These are phyloP conservation scores for Candida sanyaensis DNA, from an alignment of 1,139 yeast genomes.

Conservation along the genomic window DNA sequence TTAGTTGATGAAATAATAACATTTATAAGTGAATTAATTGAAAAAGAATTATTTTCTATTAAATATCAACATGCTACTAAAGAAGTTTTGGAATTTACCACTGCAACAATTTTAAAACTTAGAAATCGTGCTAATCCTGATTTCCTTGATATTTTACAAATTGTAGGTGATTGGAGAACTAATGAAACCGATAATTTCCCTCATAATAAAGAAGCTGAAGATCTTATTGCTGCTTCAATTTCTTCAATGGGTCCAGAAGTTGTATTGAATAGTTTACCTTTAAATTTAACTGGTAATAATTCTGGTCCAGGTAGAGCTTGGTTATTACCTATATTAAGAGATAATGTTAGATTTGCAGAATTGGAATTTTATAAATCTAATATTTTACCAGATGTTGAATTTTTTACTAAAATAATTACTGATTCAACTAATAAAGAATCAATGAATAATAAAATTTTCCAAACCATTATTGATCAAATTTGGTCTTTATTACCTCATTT, in stretches of 20 bases:
- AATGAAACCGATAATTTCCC: constrained; percentile 69
- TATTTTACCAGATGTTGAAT: constrained; percentile 67
- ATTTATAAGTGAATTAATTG: constrained; percentile 50
- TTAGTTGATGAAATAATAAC: constrained; percentile 54
- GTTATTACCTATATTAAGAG: constrained; percentile 91
- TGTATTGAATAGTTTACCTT: constrained; percentile 72
- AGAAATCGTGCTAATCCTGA: constrained; percentile 74
- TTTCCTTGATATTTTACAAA: constrained; percentile 62
- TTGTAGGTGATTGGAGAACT: constrained; percentile 86
- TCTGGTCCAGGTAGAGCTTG: constrained; percentile 82
- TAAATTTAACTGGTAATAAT: constrained; percentile 54
- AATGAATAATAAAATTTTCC: constrained; percentile 70
- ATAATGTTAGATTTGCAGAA: constrained; percentile 72
- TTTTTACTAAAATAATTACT: constrained; percentile 52
- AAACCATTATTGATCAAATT: constrained; percentile 84
- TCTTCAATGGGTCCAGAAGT: constrained; percentile 83
- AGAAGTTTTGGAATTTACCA: constrained; percentile 69
- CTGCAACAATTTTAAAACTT: constrained; percentile 65
- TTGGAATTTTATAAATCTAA: constrained; percentile 62
- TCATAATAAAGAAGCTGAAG: constrained; percentile 76
- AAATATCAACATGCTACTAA: constrained; percentile 77
- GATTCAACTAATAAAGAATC: constrained; percentile 52
- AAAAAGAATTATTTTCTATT: constrained; percentile 64
- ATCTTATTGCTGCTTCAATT: constrained; percentile 76
- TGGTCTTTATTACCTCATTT: constrained; percentile 92